Evolutionary conservation across 23 red algal species (phyloP), one percentile per base, ranked within the genome.

Genomic region (Gracilaria gracilis): DNA sequence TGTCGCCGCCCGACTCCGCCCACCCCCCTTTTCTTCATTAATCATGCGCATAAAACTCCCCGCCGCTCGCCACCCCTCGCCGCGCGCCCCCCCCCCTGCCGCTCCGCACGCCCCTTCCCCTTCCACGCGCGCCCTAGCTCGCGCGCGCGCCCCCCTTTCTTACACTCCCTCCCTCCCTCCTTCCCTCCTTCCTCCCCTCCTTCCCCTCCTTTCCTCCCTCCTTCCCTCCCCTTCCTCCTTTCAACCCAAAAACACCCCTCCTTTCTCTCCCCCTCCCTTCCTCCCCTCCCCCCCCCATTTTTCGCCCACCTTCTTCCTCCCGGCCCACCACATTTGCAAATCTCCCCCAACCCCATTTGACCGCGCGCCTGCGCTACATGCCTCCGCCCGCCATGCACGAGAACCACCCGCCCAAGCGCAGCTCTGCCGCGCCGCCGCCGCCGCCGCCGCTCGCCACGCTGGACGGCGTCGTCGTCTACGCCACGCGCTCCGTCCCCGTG

Each of bases 1-100:
- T 62, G 57, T 62, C 80, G 57, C 77, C 50, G 34, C 33, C 50
- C 77, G 32, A 53, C 77, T 17, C 57, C 32, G 40, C 14, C 80
- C 79, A 29, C 66, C 16, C 80, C 36, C 77, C 16, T 57, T 57
- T 64, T 65, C 51, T 16, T 62, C 61, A 34, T 42, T 38, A 61
- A 66, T 64, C 80, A 57, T 57, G 57, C 80, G 28, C 80, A 44
- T 47, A 81, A 83, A 50, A 83, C 50, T 35, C n/a, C 80, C 27
- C 80, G 21, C 57, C 35, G 1, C 66, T 4, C 31, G 66, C 66
- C 28, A 3, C 35, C 24, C 35, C 69, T 4, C 69, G 7, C 19
- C 19, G 31, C 35, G 35, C 35, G 28, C 19, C 19, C 23, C 40
- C 40, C 28, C 19, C 24, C 19, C 7, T 27, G 3, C 20, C 23